Evolutionary conservation across 495 filamentous ascomycete species (phyloP).

Genomic region (Rhypophila decipiens): DNA sequence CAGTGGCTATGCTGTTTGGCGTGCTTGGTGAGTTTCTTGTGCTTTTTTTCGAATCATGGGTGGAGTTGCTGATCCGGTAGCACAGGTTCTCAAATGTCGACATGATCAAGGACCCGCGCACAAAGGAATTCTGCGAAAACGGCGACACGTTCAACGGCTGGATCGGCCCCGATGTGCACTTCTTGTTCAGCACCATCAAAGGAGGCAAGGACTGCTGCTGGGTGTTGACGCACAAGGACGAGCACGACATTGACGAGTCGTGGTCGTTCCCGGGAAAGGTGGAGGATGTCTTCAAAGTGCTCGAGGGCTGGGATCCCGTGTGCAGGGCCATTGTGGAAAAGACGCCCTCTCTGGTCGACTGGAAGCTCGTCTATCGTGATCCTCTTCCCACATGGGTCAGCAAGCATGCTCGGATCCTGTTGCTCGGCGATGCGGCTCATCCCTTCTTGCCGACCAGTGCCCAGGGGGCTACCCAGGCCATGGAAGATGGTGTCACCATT

Average conservation of each 20-base stretch:
- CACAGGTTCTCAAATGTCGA: conserved; percentile 52
- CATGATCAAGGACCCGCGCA: conserved; percentile 54
- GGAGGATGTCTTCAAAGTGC: conserved; percentile 51
- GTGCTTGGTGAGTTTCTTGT: conserved; percentile 44
- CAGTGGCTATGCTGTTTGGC: conserved; percentile 53
- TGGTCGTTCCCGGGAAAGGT: conserved; percentile 56
- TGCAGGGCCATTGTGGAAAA: conserved; percentile 53
- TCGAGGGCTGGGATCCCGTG: conserved; percentile 57
- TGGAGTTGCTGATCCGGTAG: neutral
- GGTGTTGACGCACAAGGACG: conserved; percentile 56
- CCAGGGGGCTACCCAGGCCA: conserved; percentile 59
- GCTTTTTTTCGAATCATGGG: neutral
- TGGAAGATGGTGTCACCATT: conserved; percentile 58
- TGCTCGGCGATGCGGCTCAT: conserved; percentile 59
- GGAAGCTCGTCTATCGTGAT: conserved; percentile 63
- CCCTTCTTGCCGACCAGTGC: conserved; percentile 58
- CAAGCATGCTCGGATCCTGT: conserved; percentile 46
- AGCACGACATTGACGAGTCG: conserved; percentile 54
- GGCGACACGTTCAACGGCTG: conserved; percentile 58
- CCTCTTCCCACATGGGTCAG: conserved; percentile 58
- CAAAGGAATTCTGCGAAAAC: conserved; percentile 52
- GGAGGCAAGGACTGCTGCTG: conserved; percentile 57
- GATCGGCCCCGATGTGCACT: conserved; percentile 55
- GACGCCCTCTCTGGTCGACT: conserved; percentile 56
- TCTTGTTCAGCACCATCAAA: conserved; percentile 55